Conservation (phyloP, 2,329 filamentous ascomycete genomes). For the Colletotrichum abscissum region DNA sequence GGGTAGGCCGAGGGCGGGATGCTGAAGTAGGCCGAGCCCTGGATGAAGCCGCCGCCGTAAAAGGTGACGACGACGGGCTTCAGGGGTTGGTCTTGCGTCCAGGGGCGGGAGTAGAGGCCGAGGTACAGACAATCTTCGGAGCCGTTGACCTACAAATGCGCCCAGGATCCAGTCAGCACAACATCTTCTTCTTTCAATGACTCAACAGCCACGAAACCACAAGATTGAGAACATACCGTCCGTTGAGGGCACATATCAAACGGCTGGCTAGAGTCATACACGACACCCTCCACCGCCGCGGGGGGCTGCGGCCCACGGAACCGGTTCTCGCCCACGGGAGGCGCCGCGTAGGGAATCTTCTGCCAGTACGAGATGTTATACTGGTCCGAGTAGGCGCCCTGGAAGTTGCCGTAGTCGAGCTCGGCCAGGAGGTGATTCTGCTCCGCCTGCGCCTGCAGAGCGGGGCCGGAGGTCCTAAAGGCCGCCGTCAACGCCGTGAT, state of each 20-base stretch:
- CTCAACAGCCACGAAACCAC: neutral
- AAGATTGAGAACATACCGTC: slow-evolving; percentile 48
- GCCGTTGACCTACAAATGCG: slow-evolving; percentile 53
- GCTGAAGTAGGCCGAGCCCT: slow-evolving; percentile 64
- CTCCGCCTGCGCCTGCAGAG: slow-evolving; percentile 15
- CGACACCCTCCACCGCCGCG: slow-evolving; percentile 53
- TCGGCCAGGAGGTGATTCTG: slow-evolving; percentile 26
- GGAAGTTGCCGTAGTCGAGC: slow-evolving; percentile 63
- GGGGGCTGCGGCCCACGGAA: slow-evolving; percentile 72
- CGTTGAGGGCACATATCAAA: slow-evolving; percentile 71
- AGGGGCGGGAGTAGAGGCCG: slow-evolving; percentile 69
- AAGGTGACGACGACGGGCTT: slow-evolving; percentile 70
- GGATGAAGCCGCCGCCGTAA: slow-evolving; percentile 69
- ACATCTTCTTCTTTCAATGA: too few species aligned
- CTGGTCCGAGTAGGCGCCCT: slow-evolving; percentile 59
- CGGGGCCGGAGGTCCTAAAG: slow-evolving; percentile 4
- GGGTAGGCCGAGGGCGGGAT: slow-evolving; percentile 69
- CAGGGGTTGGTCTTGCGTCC: slow-evolving; percentile 54
- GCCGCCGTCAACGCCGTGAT: slow-evolving; percentile 6
- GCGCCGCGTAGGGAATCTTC: slow-evolving; percentile 71
- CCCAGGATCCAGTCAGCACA: neutral
- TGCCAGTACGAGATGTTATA: slow-evolving; percentile 71
- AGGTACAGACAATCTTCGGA: slow-evolving; percentile 72
- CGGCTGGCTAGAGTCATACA: slow-evolving; percentile 64
- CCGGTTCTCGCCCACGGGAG: slow-evolving; percentile 66